Percentiles rank a stretch among this genome's conserved stretches.
Evolutionary conservation across 306 rosid genomes (phyloP).

Genomic region (Corylus heterophylla): DNA sequence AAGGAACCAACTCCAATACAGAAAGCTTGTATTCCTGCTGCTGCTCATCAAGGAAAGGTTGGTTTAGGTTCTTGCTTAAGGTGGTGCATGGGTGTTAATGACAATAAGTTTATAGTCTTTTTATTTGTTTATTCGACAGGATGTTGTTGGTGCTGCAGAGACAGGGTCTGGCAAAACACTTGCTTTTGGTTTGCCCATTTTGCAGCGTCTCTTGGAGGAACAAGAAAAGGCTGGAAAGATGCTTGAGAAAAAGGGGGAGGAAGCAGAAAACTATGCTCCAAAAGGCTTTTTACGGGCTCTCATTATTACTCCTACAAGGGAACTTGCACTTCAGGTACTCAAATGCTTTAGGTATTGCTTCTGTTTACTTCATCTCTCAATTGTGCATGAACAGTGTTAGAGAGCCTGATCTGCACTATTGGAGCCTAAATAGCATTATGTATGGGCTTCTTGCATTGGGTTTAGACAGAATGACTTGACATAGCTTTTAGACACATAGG

Average conservation of each 20-base stretch:
- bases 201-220: slow-evolving; percentile 93
- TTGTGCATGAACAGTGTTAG: neutral
- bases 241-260: slow-evolving; percentile 49
- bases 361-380: slow-evolving; percentile 20
- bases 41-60: slow-evolving; percentile 99
- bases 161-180: slow-evolving; percentile 98
- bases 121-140: slow-evolving; percentile 53
- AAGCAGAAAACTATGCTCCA: slow-evolving; percentile 46
- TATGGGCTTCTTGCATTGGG: neutral
- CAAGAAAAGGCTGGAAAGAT: slow-evolving; percentile 59
- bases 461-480: neutral
- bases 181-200: slow-evolving; percentile 97
- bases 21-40: slow-evolving; percentile 91
- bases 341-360: slow-evolving; percentile 23
- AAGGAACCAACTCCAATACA: slow-evolving; percentile 93
- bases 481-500: neutral
- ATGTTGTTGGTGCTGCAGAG: slow-evolving; percentile 95
- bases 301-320: slow-evolving; percentile 90
- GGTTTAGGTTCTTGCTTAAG: slow-evolving; percentile 36
- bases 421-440: neutral
- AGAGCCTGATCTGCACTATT: neutral
- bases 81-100: neutral
- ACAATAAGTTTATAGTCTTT: slow-evolving; percentile 16
- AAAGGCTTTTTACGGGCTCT: slow-evolving; percentile 78
- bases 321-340: slow-evolving; percentile 90